Base-by-base conservation (phyloP, 2,329 filamentous ascomycete species). In the Fusarium secorum region DNA sequence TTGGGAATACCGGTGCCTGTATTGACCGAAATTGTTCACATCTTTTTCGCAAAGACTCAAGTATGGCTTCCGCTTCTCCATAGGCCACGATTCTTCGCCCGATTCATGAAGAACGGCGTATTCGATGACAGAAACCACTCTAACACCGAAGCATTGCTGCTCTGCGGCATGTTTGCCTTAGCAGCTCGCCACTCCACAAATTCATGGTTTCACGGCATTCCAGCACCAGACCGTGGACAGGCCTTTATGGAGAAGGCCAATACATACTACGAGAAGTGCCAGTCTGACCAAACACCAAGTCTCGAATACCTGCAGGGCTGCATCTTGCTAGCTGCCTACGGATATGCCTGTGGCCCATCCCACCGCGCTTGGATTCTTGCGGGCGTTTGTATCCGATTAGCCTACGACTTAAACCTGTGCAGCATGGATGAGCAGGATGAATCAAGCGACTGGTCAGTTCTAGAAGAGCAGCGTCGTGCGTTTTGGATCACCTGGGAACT, bases 401-500 rank as follows among this genome's bases (percentile, higher is more conserved):
- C 48, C 7, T 52, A 52, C 4, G 48, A 38, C 4, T 9, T 52
- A 1, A 52, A 38, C 2, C 1, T 52, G 18, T 52, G 48, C 1
- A 52, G 24, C 2, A 52, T 52, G 48, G 48, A 52, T 8, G 48
- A 52, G 32, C 48, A 52, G 17, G 32, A 52, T n/a, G 48, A 52
- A 26, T 28, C 18, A 7, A 2, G 18, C 7, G 7, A 52, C 4
- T 52, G 32, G 48, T 52, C 48, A 17, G 7, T 26, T 17, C 32
- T 52, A 4, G 48, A 52, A 15, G 48, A 52, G 13, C 48, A 52
- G 4, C 48, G 48, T 0, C 48, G 48, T n/a, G 48, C 48, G 5
- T 52, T 52, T 38, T 52, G 48, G 48, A 38, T 38, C 1, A 38
- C 32, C 5, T 52, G 48, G 48, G 48, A 52, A 13, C 22, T 52